Base-by-base conservation (phyloP, 1,284 basidiomycete genomes). In the Athelia sp. region DNA sequence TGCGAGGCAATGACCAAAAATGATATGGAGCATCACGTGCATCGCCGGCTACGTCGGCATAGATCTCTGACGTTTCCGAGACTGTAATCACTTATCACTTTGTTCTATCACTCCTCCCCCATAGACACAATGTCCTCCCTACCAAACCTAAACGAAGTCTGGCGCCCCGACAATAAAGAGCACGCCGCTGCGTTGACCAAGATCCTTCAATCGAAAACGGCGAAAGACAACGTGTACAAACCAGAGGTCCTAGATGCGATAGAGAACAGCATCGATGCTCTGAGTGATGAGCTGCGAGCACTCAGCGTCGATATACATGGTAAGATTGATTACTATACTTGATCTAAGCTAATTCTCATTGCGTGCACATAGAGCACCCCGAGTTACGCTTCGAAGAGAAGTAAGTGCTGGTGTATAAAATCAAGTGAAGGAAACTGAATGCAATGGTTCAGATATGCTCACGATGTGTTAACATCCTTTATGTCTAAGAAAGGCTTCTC, bases 251-350 rank as follows among this genome's bases (percentile, higher is more conserved):
- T 83, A 22, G 62, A 78, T 48, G 76, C 76, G 1, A 82, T 88
- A 47, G 80, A 83, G 49, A 62, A 64, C 17, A 75, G 70, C 45
- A 73, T 90, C 38, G 74, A 80, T 48, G 68, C 62, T 10, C 65
- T 84, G n/a, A 73, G 78, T 49, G 62, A 62, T 0, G 77, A 81
- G 48, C 66, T 90, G 50, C 69, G 82, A 45, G 63, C 63, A 43
- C 65, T 90, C 17, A 89, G 82, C 60, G 62, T 87, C 22, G 79
- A 84, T 58, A 87, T 90, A 18, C 85, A 86, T 57, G 75, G 84
- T 81, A 55, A 42, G 53, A 46, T 19, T 2, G 14, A 29, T 6
- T 51, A 22, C 10, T 22, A 36, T 40, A 9, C 45, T 21, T 19
- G 21, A 6, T 13, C 26, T 13, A 29, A 29, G 4, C 13, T 4